phyloP scores from a whole-genome alignment of 305 asterid genomes.

The Solanum hybrid region DNA sequence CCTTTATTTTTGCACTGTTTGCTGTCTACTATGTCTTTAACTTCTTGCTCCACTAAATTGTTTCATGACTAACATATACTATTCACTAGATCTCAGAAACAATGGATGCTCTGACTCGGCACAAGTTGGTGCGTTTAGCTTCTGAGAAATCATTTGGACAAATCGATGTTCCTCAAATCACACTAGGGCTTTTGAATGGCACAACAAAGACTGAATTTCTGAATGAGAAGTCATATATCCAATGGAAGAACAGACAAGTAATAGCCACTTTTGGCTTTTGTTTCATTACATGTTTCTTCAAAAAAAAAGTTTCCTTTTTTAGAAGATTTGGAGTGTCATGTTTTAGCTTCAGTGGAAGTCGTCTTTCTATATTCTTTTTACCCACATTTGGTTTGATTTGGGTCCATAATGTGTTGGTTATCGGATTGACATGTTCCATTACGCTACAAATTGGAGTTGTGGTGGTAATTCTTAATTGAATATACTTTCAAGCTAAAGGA shows the following conservation, averaged over 20 bases:
- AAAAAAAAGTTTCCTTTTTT: neutral
- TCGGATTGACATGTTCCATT: neutral
- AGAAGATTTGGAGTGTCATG: neutral
- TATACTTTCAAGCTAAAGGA: neutral
- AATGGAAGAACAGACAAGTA: conserved; percentile 93
- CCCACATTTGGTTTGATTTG: neutral
- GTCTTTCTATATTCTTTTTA: neutral
- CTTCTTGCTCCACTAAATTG: conserved; percentile 6
- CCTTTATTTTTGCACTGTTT: neutral
- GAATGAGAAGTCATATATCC: conserved; percentile 57
- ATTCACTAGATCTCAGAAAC: conserved; percentile 71
- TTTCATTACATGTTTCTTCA: conserved; percentile 13
- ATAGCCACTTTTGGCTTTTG: conserved; percentile 9
- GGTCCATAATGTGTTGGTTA: neutral
- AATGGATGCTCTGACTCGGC: conserved; percentile 55
- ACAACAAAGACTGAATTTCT: conserved; percentile 64
- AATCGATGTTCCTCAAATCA: conserved; percentile 67
- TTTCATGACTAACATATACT: conserved; percentile 20
- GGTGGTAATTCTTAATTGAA: neutral
- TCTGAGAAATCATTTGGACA: conserved; percentile 49
- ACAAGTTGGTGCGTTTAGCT: conserved; percentile 53
- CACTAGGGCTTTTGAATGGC: conserved; percentile 73
- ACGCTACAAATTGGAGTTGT: neutral
- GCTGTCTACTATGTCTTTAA: neutral
- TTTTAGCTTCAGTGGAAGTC: neutral